Percentiles rank a stretch among this genome's conserved stretches.
These are phyloP conservation scores for Suillus discolor DNA, from an alignment of 768 basidiomycete genomes.

Conservation along the genomic window DNA sequence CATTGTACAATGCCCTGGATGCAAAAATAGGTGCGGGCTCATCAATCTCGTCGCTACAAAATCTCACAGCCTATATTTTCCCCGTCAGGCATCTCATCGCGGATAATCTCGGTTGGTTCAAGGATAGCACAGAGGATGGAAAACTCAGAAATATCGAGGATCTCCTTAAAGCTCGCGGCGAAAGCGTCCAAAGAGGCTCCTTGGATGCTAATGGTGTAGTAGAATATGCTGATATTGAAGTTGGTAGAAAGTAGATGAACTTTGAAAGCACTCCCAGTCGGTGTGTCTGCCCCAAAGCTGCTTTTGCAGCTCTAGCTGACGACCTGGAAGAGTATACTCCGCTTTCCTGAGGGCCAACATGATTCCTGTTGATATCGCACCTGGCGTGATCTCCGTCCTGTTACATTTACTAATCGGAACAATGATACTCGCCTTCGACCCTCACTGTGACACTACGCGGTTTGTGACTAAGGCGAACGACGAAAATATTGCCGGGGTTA, in stretches of 20 bases:
- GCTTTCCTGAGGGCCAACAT: not conserved
- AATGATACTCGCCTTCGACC: not conserved
- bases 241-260: not conserved
- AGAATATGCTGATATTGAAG: slow-evolving; percentile 45
- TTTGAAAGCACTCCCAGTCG: not conserved
- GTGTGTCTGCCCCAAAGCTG: not conserved
- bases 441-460: not conserved
- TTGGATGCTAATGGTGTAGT: slow-evolving; percentile 52
- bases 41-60: not conserved
- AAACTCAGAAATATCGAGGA: slow-evolving; percentile 82
- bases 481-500: not conserved
- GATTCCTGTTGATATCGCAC: not conserved
- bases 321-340: not conserved
- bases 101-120: slow-evolving; percentile 92
- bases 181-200: slow-evolving; percentile 61
- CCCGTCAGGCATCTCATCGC: slow-evolving; percentile 77
- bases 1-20: slow-evolving; percentile 87
- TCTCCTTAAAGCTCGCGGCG: slow-evolving; percentile 75
- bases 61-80: not conserved
- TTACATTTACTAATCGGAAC: not conserved
- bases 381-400: not conserved
- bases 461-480: not conserved
- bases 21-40: slow-evolving; percentile 74
- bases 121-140: slow-evolving; percentile 74
- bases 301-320: not conserved